Conservation (phyloP, 2,329 filamentous ascomycete genomes). For the Paramyrothecium sp. region DNA sequence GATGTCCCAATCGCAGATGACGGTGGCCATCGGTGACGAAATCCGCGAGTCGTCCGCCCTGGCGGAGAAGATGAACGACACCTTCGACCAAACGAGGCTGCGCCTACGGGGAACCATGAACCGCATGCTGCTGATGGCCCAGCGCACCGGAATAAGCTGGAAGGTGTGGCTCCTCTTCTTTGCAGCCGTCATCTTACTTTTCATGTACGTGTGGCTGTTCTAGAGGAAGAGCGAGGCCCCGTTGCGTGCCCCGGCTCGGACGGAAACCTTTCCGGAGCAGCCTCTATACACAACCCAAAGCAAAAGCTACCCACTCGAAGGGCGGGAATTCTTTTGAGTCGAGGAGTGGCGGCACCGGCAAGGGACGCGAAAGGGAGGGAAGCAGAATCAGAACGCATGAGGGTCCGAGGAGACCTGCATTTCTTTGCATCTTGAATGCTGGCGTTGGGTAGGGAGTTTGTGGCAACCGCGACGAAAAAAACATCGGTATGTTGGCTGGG, state of each 20-base stretch:
- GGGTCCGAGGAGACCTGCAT: not conserved
- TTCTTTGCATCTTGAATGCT: not conserved
- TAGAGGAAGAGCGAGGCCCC: no score
- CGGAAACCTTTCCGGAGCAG: no score
- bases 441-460: constrained; percentile 16
- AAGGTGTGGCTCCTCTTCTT: constrained; percentile 93
- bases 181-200: constrained; percentile 74
- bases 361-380: no score
- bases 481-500: no score
- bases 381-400: not conserved
- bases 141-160: constrained; percentile 93
- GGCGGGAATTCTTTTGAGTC: no score
- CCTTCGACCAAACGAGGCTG: constrained; percentile 81
- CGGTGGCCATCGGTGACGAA: constrained; percentile 89
- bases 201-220: constrained; percentile 91
- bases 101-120: constrained; percentile 92
- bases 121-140: constrained; percentile 92
- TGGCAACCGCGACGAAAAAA: not conserved
- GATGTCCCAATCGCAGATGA: constrained; percentile 59
- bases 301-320: no score
- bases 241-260: no score
- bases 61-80: constrained; percentile 93
- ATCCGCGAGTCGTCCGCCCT: constrained; percentile 87
- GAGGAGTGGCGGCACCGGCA: no score
- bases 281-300: no score